Conservation (phyloP, 805 yeast species). For the Candida koratica region DNA sequence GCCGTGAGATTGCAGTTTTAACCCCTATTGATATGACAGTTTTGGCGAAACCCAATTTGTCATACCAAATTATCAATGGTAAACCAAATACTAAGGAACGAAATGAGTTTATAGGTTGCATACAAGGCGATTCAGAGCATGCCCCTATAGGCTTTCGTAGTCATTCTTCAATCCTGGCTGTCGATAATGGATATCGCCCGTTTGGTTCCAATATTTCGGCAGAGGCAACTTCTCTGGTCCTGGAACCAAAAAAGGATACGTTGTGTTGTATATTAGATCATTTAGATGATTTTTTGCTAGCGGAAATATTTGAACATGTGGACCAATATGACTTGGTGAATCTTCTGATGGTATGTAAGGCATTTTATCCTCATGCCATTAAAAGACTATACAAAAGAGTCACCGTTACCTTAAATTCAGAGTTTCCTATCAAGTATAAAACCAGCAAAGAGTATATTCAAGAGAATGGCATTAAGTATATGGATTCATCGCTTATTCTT, state of each 20-base stretch:
- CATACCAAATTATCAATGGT: constrained; percentile 2
- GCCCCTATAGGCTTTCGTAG: not conserved
- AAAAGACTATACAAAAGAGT: constrained; percentile 27
- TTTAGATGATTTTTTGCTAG: not conserved
- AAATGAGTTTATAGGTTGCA: not conserved
- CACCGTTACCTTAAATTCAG: constrained; percentile 27
- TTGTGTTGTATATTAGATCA: not conserved
- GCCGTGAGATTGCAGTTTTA: too few species aligned
- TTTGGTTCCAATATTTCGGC: not conserved
- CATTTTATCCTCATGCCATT: constrained; percentile 21
- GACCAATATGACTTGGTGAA: constrained; percentile 29
- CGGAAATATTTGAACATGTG: constrained; percentile 22
- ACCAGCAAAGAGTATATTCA: constrained; percentile 16
- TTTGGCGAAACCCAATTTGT: not conserved
- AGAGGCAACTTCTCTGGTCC: not conserved
- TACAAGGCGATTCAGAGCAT: not conserved
- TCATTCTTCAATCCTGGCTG: not conserved
- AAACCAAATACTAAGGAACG: not conserved
- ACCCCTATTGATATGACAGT: constrained; percentile 5
- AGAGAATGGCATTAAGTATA: constrained; percentile 27
- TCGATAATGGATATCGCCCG: not conserved
- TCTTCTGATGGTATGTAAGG: constrained; percentile 21
- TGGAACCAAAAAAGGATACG: not conserved
- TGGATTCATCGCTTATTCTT: constrained; percentile 32
- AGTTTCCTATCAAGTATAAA: constrained; percentile 22